Percentiles rank a stretch among this genome's conserved stretches.
Conservation (phyloP, 306 rosid genomes). For the Fragaria iinumae region DNA sequence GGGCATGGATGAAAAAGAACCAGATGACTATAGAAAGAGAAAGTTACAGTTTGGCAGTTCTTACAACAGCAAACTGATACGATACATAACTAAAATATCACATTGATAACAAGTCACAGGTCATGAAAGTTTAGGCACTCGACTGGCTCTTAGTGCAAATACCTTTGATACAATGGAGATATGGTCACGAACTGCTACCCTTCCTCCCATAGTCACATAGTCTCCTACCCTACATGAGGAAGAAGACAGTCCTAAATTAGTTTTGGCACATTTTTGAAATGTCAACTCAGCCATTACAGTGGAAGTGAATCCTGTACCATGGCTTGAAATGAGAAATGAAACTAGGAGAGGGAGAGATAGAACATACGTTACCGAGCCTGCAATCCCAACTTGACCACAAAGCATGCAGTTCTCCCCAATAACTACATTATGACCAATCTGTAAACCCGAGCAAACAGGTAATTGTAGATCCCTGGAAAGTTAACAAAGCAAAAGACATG, state of each 20-base stretch:
- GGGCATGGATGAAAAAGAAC: background rate
- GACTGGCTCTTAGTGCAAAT: constrained; percentile 17
- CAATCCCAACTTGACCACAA: constrained; percentile 97
- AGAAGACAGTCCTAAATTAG: constrained; percentile 16
- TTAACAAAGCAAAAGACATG: constrained; percentile 1
- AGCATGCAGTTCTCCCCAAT: constrained; percentile 80
- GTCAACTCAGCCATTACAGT: constrained; percentile 12
- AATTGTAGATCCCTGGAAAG: constrained; percentile 4
- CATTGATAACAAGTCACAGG: background rate
- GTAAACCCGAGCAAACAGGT: constrained; percentile 37
- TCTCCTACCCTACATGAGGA: constrained; percentile 67
- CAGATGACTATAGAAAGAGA: background rate
- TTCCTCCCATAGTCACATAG: constrained; percentile 86
- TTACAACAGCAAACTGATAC: background rate
- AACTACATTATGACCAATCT: constrained; percentile 90
- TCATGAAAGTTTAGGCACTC: constrained; percentile 2
- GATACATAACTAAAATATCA: background rate
- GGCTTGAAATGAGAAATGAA: background rate
- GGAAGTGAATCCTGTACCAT: background rate
- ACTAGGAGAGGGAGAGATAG: constrained; percentile 10
- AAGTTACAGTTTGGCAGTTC: background rate
- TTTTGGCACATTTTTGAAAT: constrained; percentile 16
- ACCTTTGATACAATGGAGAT: constrained; percentile 78
- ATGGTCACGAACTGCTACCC: constrained; percentile 92
- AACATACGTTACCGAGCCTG: constrained; percentile 86